Evolutionary conservation across 2,329 filamentous ascomycete species (phyloP), one percentile per base, ranked within the genome.

Genomic region (Pseudogymnoascus sp.): DNA sequence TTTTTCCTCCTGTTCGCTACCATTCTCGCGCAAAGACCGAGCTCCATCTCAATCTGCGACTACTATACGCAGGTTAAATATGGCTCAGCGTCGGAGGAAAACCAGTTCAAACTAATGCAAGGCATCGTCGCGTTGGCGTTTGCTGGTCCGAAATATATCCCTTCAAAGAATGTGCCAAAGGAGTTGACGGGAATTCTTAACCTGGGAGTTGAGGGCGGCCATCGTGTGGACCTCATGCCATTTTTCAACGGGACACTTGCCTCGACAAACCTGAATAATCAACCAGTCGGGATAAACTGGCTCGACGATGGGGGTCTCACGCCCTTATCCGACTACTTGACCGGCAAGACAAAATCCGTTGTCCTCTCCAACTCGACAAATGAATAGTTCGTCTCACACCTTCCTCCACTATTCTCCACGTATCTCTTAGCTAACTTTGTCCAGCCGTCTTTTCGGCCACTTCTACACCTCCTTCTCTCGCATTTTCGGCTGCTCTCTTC

Each of bases 161-260:
- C 65, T 31, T 29, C 47, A n/a, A 53, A 53, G 8, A 64, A 68
- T 11, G 62, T 66, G 8, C 59, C 65, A 3, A 26, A 62, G 13
- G 64, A 67, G 7, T 66, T 69, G 26, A 70, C 70, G 0, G 73
- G 73, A 5, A 74, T 74, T 21, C 69, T 74, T 29, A 72, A 70
- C 31, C 62, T 62, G 1, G 73, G 73, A 2, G 61, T 24, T 1
- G 72, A 68, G 61, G 26, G 67, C 6, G 66, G 64, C 2, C 21
- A 65, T 6, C 29, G 64, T 26, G 69, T 75, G 2, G 64, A 72
- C 60, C 68, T 74, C 2, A 61, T 65, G 29, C 66, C 69, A 13
- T 74, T 67, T 66, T 75, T 75, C 62, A 70, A 75, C 44, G 73
- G 73, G 24, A 67, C 70, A 16, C 70, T 64, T 29, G 66, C 68